phyloP scores from a whole-genome alignment of 768 basidiomycete species.

The Boletus subcaerulescens region DNA sequence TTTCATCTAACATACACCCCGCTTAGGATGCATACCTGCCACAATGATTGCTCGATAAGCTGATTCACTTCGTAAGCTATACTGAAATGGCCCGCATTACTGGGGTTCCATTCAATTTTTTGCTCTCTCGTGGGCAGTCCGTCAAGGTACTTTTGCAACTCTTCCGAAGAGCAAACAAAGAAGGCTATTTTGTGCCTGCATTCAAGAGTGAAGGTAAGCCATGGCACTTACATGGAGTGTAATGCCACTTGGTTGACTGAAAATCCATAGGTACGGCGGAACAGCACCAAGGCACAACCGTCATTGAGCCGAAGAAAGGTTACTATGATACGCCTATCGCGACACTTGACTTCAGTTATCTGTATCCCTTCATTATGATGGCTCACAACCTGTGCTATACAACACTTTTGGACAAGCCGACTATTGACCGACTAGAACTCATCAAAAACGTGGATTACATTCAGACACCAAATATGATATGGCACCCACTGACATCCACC shows the following conservation, averaged over 20 bases:
- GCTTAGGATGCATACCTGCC: conserved; percentile 94
- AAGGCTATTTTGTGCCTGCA: conserved; percentile 86
- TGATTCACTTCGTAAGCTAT: conserved; percentile 99
- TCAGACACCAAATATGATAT: conserved; percentile 91
- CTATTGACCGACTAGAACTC: conserved; percentile 74
- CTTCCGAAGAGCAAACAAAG: conserved; percentile 87
- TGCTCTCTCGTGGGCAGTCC: conserved; percentile 92
- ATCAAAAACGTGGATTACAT: conserved; percentile 88
- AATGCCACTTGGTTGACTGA: neutral
- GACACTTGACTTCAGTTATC: conserved; percentile 96
- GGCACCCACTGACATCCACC: neutral
- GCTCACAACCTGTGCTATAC: conserved; percentile 99
- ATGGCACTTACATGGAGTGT: neutral
- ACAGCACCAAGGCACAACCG: conserved; percentile 98
- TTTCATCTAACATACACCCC: neutral
- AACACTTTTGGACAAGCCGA: conserved; percentile 79
- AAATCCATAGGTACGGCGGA: conserved; percentile 72
- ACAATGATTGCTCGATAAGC: conserved; percentile 91
- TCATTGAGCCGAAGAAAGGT: conserved; percentile 94
- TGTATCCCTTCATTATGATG: conserved; percentile 99
- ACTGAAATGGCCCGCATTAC: conserved; percentile 99
- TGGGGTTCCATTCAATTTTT: conserved; percentile 96
- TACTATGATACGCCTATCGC: conserved; percentile 97
- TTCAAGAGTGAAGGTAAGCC: conserved; percentile 75
- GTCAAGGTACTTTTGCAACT: conserved; percentile 98